Conservation (phyloP, 768 basidiomycete genomes). For the Pisolithus tinctorius region DNA sequence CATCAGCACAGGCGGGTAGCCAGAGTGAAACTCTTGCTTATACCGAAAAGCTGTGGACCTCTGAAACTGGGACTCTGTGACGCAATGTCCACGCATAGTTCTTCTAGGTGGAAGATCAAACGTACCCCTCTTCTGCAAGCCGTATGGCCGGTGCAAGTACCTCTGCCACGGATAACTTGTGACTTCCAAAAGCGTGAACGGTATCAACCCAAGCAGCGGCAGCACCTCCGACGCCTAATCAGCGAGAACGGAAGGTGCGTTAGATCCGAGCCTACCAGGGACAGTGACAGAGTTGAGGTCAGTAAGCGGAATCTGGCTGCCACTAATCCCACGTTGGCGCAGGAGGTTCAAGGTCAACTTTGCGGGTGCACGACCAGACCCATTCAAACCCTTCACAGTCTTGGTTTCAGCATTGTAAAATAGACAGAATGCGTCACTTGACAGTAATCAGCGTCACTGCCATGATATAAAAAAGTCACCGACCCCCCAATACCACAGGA, state of each 20-base stretch:
- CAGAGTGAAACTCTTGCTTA: conserved; percentile 10
- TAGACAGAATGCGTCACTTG: conserved; percentile 85
- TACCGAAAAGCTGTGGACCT: conserved; percentile 61
- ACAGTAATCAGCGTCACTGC: conserved; percentile 8
- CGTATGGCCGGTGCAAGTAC: conserved; percentile 85
- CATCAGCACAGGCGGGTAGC: conserved; percentile 1
- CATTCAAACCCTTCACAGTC: conserved; percentile 83
- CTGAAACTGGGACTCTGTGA: conserved; percentile 77
- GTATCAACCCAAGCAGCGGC: conserved; percentile 95
- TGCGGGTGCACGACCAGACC: conserved; percentile 82
- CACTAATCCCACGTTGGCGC: conserved; percentile 60
- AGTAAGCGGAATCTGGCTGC: conserved; percentile 62
- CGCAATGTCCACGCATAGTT: background rate
- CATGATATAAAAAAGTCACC: conserved; percentile 10
- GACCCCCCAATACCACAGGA: conserved; percentile 92
- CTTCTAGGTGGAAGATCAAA: background rate
- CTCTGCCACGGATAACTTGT: conserved; percentile 53
- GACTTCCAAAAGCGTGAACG: conserved; percentile 74
- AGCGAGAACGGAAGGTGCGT: conserved; percentile 1
- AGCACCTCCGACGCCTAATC: conserved; percentile 49
- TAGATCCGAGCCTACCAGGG: conserved; percentile 42
- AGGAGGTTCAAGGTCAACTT: conserved; percentile 72
- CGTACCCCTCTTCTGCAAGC: conserved; percentile 85
- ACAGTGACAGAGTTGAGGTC: conserved; percentile 92
- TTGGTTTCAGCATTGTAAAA: conserved; percentile 84